Conservation (phyloP, 208 protist genomes). For the Trypanosoma brucei region DNA sequence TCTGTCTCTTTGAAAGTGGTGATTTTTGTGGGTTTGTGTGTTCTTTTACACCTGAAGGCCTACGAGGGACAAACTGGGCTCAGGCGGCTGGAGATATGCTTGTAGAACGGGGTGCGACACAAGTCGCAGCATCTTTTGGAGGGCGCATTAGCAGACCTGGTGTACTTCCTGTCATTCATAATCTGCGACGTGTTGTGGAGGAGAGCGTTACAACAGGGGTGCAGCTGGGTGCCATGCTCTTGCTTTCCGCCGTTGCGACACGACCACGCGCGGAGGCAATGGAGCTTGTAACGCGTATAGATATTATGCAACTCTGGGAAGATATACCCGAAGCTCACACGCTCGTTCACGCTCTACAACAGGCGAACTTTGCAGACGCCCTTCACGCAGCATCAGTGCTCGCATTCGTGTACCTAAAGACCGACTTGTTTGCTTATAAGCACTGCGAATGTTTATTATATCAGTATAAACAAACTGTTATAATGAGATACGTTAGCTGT, state of each 20-base stretch:
- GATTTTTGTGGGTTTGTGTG: slow-evolving; percentile 15
- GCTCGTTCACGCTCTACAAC: slow-evolving; percentile 26
- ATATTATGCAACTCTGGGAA: slow-evolving; percentile 37
- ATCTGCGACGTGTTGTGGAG: slow-evolving; percentile 15
- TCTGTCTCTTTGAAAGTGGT: slow-evolving; percentile 14
- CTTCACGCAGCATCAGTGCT: slow-evolving; percentile 5
- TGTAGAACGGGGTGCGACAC: background rate
- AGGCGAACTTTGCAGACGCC: slow-evolving; percentile 27
- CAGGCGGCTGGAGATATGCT: slow-evolving; percentile 5
- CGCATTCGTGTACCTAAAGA: slow-evolving; percentile 9
- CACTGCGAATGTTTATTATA: slow-evolving; percentile 10
- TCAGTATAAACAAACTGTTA: slow-evolving; percentile 3
- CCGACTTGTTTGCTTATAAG: slow-evolving; percentile 20
- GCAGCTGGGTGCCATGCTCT: slow-evolving; percentile 25
- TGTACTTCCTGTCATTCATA: background rate
- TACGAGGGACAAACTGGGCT: slow-evolving; percentile 11
- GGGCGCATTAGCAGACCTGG: slow-evolving; percentile 2
- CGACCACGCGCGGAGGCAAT: slow-evolving; percentile 33
- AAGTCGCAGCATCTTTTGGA: slow-evolving; percentile 5
- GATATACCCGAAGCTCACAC: slow-evolving; percentile 16
- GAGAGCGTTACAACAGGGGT: slow-evolving; percentile 11
- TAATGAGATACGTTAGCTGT: slow-evolving; percentile 3
- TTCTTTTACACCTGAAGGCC: slow-evolving; percentile 9
- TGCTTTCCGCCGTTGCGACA: slow-evolving; percentile 38
- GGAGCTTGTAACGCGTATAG: slow-evolving; percentile 19